Evolutionary conservation across 129 eudicot species (phyloP).

Genomic region (Flaveria robusta): DNA sequence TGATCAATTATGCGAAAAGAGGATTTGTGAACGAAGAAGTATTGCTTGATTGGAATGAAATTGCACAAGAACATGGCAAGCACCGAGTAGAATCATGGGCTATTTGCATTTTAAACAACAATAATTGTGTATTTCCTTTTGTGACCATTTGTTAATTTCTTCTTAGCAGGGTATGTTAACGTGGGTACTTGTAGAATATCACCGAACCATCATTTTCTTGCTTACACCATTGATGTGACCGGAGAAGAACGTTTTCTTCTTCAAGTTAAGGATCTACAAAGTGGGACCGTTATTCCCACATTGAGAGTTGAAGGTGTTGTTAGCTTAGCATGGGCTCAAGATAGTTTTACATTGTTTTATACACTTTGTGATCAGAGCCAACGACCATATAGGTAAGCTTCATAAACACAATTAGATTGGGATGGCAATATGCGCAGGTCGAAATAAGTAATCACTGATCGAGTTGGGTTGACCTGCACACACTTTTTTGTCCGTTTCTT

Average conservation of each 20-base stretch:
- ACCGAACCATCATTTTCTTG: conserved; percentile 82
- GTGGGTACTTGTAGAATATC: conserved; percentile 93
- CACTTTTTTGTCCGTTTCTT: neutral
- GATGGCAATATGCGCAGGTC: neutral
- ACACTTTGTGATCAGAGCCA: conserved; percentile 81
- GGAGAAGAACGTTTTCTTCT: conserved; percentile 72
- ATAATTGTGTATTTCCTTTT: neutral
- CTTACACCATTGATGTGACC: conserved; percentile 73
- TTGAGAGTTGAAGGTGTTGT: conserved; percentile 64
- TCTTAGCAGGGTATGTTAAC: conserved; percentile 75
- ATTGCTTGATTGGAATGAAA: conserved; percentile 91
- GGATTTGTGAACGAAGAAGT: conserved; percentile 48
- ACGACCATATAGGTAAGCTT: conserved; percentile 76
- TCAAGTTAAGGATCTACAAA: conserved; percentile 70
- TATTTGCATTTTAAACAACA: neutral
- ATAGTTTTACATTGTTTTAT: conserved; percentile 63
- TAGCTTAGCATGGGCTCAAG: conserved; percentile 94
- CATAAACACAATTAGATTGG: neutral
- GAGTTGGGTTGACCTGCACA: neutral
- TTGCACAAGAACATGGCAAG: conserved; percentile 71
- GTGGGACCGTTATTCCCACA: conserved; percentile 42
- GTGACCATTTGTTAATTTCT: neutral
- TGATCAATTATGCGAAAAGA: conserved; percentile 43
- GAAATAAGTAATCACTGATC: neutral
- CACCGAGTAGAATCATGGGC: neutral